Percentiles rank a stretch among this genome's conserved stretches.
Conservation (phyloP, 495 filamentous ascomycete genomes). For the Viridothelium virens region DNA sequence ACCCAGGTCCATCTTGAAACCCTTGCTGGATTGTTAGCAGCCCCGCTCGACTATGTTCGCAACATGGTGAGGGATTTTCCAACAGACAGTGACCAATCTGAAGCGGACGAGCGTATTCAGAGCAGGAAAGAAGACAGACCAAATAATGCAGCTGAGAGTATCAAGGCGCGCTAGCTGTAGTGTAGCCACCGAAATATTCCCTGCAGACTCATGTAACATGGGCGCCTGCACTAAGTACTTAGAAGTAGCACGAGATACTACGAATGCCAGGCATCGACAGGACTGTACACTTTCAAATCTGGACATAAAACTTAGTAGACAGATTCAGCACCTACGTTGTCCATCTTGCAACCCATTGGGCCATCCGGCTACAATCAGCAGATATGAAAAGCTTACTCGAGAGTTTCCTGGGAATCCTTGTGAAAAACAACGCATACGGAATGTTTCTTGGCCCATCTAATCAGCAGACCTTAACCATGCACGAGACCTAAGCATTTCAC, state of each 20-base stretch:
- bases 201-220: neutral
- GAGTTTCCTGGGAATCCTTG: too few relatives aligned
- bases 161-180: neutral
- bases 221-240: neutral
- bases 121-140: neutral
- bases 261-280: neutral
- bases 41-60: constrained; percentile 12
- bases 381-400: too few relatives aligned
- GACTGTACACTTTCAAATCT: neutral
- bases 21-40: constrained; percentile 4
- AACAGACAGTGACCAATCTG: neutral
- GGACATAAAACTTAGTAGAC: neutral
- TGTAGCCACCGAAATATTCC: neutral
- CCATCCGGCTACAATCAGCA: too few relatives aligned
- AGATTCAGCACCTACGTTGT: too few relatives aligned
- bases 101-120: neutral
- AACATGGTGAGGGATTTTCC: constrained; percentile 1
- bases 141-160: neutral
- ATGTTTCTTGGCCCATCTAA: too few relatives aligned
- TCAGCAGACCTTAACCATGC: too few relatives aligned
- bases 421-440: too few relatives aligned
- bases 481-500: too few relatives aligned
- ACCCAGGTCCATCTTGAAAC: constrained; percentile 12
- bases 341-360: too few relatives aligned
- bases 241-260: neutral